Conservation (phyloP, 306 rosid genomes). For the Gleditsia sinensis region DNA sequence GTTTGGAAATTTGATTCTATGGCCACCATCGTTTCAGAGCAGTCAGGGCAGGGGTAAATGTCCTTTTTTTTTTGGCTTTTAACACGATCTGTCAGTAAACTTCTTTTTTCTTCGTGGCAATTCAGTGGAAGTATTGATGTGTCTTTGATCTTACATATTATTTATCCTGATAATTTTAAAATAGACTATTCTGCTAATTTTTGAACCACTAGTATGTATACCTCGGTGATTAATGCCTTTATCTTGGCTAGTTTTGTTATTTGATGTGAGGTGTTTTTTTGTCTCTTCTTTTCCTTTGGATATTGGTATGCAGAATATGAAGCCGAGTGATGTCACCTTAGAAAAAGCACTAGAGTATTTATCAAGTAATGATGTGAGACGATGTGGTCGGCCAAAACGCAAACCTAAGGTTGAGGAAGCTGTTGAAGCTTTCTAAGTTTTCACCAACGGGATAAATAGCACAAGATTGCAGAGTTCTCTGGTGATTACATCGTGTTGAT, state of each 20-base stretch:
- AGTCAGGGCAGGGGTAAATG: not conserved
- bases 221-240: not conserved
- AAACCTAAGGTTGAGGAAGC: constrained; percentile 55
- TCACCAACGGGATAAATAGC: not conserved
- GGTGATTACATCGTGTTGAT: not conserved
- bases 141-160: not conserved
- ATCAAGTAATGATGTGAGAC: constrained; percentile 51
- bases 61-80: not conserved
- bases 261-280: not conserved
- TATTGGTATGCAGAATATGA: constrained; percentile 55
- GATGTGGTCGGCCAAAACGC: constrained; percentile 65
- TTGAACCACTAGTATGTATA: not conserved
- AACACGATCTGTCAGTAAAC: too few species aligned
- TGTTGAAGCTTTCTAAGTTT: constrained; percentile 51
- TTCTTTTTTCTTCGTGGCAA: too few species aligned
- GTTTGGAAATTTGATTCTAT: not conserved
- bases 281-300: not conserved
- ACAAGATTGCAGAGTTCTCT: constrained; percentile 11
- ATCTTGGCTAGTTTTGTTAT: constrained; percentile 8
- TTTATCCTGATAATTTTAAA: not conserved
- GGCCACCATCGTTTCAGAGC: not conserved
- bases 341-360: constrained; percentile 75
- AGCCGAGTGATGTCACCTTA: constrained; percentile 59
- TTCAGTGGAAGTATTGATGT: not conserved
- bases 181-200: not conserved